Evolutionary conservation across 768 basidiomycete genomes (phyloP), one percentile per base, ranked within the genome.

Genomic region (Russula sp.): DNA sequence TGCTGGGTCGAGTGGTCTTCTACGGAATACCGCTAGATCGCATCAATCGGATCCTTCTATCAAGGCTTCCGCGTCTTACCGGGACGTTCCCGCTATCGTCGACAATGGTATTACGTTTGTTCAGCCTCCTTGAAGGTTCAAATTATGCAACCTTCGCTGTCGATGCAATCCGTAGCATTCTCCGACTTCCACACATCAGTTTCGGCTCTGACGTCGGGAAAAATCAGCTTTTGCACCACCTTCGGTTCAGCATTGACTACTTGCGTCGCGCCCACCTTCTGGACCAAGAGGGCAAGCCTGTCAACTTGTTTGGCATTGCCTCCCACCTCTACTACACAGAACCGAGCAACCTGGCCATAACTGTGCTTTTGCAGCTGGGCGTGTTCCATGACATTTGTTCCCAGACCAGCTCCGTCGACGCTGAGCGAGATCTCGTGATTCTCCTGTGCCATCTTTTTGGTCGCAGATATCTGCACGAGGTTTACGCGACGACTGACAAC

Each of bases 191-290:
- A 6, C 81, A 82, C 47, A 74, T 89, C 63, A 81, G 79, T 64
- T 82, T 86, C 66, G 74, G 77, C 42, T 86, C 84, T 2, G 75
- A 81, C 4, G 75, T 79, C 9, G 84, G 84, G 8, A 77, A 73
- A 62, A 74, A 81, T 9, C 85, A 89, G 67, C 72, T 88, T 16
- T 69, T 84, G 22, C 86, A 88, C 66, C 86, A 87, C 67, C 69
- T 88, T 16, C 77, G 86, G 27, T 89, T 89, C 75, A 82, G 80
- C 62, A 83, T 89, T 54, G 88, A 89, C 64, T 88, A 87, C 66
- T 78, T 89, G 10, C 79, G 85, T 42, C 82, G 85, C 6, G 72
- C 79, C 6, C 75, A 80, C 45, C 75, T 89, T 18, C 71, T 89
- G 47, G 79, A 83, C 57, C 73, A 73, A 40, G 69, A 72, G 18